Conservation (phyloP, 441 rosid species). For the Syzygium syzygioides region DNA sequence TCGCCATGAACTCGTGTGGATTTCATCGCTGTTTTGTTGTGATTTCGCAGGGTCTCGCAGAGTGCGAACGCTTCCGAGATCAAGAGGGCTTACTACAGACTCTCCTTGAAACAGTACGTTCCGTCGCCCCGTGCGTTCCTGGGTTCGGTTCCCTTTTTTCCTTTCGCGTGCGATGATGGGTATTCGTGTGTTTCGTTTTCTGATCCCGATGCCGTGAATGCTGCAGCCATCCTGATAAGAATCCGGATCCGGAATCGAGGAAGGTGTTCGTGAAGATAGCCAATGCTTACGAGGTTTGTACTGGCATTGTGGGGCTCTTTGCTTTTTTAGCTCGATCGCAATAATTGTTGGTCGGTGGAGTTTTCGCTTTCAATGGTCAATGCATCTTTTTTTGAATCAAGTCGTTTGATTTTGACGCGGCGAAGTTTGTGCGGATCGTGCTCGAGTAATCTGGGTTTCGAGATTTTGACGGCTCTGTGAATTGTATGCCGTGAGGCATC, state of each 20-base stretch:
- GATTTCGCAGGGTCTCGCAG: constrained; percentile 61
- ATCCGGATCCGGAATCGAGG: constrained; percentile 91
- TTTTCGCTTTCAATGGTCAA: neutral
- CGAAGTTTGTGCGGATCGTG: accelerated
- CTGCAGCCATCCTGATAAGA: constrained; percentile 85
- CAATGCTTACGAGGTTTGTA: constrained; percentile 83
- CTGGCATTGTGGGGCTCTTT: neutral
- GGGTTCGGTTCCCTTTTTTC: neutral
- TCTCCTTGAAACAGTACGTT: constrained; percentile 75
- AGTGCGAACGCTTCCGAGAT: constrained; percentile 83
- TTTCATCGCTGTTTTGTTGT: neutral
- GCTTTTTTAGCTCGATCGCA: neutral
- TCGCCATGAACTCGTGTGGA: neutral
- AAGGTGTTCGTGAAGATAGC: constrained; percentile 89
- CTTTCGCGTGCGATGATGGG: neutral
- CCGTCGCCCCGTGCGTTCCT: neutral
- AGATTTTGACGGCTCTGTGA: neutral
- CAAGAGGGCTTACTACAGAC: constrained; percentile 90
- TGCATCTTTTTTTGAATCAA: neutral
- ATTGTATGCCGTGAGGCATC: neutral
- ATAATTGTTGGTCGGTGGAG: neutral
- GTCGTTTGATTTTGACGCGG: neutral
- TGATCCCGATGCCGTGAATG: neutral
- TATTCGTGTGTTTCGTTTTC: neutral
- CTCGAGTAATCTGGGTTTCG: neutral